A percentile compares a stretch with the other conserved stretches of the same genome.
Evolutionary conservation across 441 rosid species (phyloP).

Genomic region (Syzygium malaccense): DNA sequence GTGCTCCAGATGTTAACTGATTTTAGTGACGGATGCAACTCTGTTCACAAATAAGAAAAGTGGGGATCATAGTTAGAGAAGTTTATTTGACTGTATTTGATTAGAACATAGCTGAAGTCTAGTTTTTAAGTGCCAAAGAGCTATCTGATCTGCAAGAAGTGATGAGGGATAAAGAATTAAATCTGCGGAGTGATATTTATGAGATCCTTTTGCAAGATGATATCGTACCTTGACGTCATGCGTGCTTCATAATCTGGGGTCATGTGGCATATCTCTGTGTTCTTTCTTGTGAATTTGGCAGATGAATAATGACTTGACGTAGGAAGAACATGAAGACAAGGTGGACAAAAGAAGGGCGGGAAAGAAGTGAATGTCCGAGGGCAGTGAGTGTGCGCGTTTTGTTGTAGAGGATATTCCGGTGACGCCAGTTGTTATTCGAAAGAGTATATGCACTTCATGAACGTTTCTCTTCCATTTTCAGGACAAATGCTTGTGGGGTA

Average conservation of each 20-base stretch:
- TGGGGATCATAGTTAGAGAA: too few relatives aligned
- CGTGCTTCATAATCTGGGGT: not conserved
- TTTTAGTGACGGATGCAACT: too few relatives aligned
- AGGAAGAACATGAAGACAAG: not conserved
- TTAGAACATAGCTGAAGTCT: too few relatives aligned
- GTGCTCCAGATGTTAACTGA: too few relatives aligned
- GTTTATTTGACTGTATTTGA: too few relatives aligned
- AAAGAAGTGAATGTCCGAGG: not conserved
- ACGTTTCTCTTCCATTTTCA: not conserved
- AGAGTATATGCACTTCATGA: not conserved
- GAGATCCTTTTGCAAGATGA: conserved; percentile 90
- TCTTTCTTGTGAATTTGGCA: not conserved
- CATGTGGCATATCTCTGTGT: not conserved
- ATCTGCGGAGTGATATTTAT: conserved; percentile 84
- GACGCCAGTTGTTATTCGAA: not conserved
- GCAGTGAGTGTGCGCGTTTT: not conserved
- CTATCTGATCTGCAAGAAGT: conserved; percentile 93
- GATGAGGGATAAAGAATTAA: conserved; percentile 91
- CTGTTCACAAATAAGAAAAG: too few relatives aligned
- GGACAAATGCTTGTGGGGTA: not conserved
- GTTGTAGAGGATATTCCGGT: not conserved
- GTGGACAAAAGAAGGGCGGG: not conserved
- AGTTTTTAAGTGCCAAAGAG: conserved; percentile 73
- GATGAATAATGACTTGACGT: not conserved
- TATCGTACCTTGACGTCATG: conserved; percentile 3